Conservation (phyloP, 345 rosid genomes). For the Combretum micranthum region DNA sequence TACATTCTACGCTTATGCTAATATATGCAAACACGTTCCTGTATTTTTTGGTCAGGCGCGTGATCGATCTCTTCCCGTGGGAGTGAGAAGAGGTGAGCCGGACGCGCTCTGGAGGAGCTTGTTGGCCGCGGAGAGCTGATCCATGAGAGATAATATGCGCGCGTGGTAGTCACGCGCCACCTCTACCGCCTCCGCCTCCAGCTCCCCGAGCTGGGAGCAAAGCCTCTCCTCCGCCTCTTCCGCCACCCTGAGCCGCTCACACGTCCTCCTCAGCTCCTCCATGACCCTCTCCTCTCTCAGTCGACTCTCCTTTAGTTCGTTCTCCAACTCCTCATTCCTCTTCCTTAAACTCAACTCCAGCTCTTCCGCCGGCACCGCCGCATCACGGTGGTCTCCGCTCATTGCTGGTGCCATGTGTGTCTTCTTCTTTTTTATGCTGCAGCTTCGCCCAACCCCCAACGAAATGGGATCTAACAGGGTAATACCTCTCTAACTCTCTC, state of each 20-base stretch:
- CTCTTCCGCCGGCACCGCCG: not conserved
- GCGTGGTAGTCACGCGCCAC: conserved; percentile 66
- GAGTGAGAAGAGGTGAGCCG: conserved; percentile 2
- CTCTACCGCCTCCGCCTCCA: conserved; percentile 70
- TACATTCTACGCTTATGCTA: too few relatives aligned
- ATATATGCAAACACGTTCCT: not conserved
- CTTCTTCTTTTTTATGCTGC: not conserved
- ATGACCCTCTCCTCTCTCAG: conserved; percentile 46
- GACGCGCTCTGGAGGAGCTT: conserved; percentile 6
- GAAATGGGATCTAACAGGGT: not conserved
- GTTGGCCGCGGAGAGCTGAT: conserved; percentile 49
- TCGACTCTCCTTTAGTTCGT: conserved; percentile 35
- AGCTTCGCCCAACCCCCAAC: not conserved
- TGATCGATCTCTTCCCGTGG: not conserved
- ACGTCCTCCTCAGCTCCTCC: conserved; percentile 38
- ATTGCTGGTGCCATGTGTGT: conserved; percentile 8
- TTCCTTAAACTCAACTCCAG: conserved; percentile 25
- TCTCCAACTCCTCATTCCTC: conserved; percentile 60
- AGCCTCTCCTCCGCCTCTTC: conserved; percentile 88
- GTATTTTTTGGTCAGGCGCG: not conserved
- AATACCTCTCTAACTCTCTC: not conserved
- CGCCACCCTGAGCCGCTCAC: conserved; percentile 52
- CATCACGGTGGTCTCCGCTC: not conserved
- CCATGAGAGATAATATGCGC: conserved; percentile 49
- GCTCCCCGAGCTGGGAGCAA: conserved; percentile 78